Evolutionary conservation across 176 grass and related monocot species (phyloP).

Genomic region (Avena eriantha): DNA sequence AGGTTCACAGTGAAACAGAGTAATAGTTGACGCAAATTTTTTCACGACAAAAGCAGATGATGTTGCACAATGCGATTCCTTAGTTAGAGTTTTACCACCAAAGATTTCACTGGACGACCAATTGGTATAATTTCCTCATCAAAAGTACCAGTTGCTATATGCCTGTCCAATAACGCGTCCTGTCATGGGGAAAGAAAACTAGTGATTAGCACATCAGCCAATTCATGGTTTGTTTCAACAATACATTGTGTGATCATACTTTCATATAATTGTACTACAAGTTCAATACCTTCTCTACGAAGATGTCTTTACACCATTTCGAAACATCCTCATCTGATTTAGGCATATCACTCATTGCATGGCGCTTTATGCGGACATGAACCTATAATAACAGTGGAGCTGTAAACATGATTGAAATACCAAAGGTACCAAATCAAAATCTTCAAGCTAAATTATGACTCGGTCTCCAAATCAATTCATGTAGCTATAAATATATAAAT

Average conservation of each 20-base stretch:
- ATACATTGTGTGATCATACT: background rate
- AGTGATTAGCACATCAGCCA: constrained; percentile 15
- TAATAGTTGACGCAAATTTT: background rate
- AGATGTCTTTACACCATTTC: constrained; percentile 53
- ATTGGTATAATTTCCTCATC: constrained; percentile 77
- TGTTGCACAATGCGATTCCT: background rate
- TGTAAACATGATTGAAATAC: constrained; percentile 9
- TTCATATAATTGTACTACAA: background rate
- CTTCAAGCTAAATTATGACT: background rate
- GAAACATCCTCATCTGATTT: constrained; percentile 32
- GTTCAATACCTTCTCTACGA: constrained; percentile 73
- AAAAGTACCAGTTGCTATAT: constrained; percentile 74
- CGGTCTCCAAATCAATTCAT: constrained; percentile 6
- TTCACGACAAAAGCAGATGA: background rate
- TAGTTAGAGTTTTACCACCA: constrained; percentile 66
- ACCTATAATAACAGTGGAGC: constrained; percentile 53
- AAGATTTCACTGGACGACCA: constrained; percentile 84
- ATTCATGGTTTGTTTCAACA: background rate
- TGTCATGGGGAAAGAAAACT: constrained; percentile 37
- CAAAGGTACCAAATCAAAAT: constrained; percentile 19
- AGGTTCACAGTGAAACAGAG: background rate
- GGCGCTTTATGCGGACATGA: constrained; percentile 91
- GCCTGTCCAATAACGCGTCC: constrained; percentile 87
- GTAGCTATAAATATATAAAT: background rate
- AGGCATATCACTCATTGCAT: constrained; percentile 81